Evolutionary conservation across 177 flowering plant genomes (phyloP).

Genomic region (Vitis hybrid): DNA sequence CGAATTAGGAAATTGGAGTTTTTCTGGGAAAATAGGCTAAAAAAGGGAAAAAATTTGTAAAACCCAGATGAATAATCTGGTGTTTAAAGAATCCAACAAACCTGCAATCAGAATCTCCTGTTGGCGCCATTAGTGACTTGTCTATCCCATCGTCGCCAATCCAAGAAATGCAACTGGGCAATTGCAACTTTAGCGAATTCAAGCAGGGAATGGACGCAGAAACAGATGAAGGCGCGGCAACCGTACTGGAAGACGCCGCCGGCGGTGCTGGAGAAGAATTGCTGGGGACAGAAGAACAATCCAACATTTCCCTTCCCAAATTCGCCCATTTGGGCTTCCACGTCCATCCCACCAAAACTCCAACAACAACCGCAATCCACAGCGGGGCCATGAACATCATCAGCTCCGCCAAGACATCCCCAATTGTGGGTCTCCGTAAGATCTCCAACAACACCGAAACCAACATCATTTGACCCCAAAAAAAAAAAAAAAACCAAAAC

Average conservation of each 20-base stretch:
- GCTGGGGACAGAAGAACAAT: conserved; percentile 10
- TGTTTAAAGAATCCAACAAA: conserved; percentile 7
- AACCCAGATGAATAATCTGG: no score
- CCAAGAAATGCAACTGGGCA: conserved; percentile 49
- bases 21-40: background rate
- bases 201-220: conserved; percentile 35
- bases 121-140: conserved; percentile 16
- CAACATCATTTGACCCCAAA: conserved; percentile 39
- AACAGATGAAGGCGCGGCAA: conserved; percentile 1
- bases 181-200: conserved; percentile 46
- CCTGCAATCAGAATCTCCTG: conserved; percentile 31
- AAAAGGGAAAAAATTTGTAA: background rate
- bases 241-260: background rate
- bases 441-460: conserved; percentile 47
- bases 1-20: background rate
- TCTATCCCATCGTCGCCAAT: conserved; percentile 29
- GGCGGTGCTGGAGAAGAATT: conserved; percentile 2
- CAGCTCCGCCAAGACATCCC: conserved; percentile 47
- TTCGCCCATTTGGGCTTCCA: conserved; percentile 87
- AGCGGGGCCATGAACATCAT: conserved; percentile 48
- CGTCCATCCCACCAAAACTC: conserved; percentile 79
- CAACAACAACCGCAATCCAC: conserved; percentile 62
- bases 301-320: conserved; percentile 31
- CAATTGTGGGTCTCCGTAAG: conserved; percentile 41
- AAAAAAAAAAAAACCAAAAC: conserved; percentile 1